Evolutionary conservation across 805 yeast species (phyloP).

Genomic region (Ogataea philodendri): DNA sequence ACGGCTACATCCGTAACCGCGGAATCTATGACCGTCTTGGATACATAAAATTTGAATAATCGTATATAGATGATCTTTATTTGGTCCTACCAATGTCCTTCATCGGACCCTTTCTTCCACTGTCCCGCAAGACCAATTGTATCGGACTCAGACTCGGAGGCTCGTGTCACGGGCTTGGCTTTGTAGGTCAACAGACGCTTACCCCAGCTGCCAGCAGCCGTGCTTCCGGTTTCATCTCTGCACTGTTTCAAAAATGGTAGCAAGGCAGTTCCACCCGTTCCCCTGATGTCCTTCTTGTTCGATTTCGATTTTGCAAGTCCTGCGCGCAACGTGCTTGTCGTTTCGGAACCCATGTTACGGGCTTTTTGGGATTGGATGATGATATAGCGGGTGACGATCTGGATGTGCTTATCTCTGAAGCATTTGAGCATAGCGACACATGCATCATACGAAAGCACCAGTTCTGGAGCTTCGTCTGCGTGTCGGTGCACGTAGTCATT

Average conservation of each 20-base stretch:
- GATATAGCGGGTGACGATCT: conserved; percentile 84
- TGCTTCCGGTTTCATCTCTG: conserved; percentile 91
- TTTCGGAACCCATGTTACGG: conserved; percentile 47
- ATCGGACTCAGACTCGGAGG: conserved; percentile 7
- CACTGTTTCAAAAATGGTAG: conserved; percentile 93
- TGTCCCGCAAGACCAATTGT: conserved; percentile 33
- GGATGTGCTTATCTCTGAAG: conserved; percentile 91
- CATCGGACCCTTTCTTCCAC: conserved; percentile 29
- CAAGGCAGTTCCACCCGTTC: conserved; percentile 93
- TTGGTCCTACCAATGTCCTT: conserved; percentile 30
- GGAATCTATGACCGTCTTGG: conserved; percentile 79
- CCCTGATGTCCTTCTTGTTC: conserved; percentile 53
- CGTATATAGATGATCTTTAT: conserved; percentile 3
- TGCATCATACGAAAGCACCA: conserved; percentile 78
- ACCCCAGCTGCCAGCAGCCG: conserved; percentile 94
- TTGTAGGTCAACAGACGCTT: conserved; percentile 58
- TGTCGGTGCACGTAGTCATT: conserved; percentile 57
- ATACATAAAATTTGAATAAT: conserved; percentile 24
- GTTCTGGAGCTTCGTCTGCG: conserved; percentile 46
- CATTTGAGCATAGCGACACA: conserved; percentile 84
- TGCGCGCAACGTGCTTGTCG: conserved; percentile 56
- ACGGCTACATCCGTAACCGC: conserved; percentile 79
- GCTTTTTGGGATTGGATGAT: conserved; percentile 70
- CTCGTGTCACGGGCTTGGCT: conserved; percentile 2
- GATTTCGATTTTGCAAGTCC: conserved; percentile 55